Evolutionary conservation across 805 yeast species (phyloP).

Genomic region (Saccharomycopsis vini): DNA sequence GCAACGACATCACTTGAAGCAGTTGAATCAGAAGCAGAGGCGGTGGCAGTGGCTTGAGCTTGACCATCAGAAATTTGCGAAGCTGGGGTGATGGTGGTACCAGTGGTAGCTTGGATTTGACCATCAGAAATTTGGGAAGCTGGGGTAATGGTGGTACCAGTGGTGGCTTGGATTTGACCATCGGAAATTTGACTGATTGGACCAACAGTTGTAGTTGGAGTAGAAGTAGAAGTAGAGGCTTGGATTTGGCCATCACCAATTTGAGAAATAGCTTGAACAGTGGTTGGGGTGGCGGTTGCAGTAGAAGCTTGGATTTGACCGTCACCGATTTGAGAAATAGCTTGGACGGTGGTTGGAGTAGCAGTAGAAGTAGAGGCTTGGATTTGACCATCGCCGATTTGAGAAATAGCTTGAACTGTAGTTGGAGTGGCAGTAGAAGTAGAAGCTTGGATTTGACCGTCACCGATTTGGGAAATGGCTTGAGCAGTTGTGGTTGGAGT

Average conservation of each 20-base stretch:
- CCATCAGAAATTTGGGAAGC: constrained; percentile 26
- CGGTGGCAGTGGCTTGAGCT: constrained; percentile 26
- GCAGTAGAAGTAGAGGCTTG: constrained; percentile 25
- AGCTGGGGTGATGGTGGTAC: constrained; percentile 22
- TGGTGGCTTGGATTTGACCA: constrained; percentile 39
- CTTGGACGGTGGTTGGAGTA: constrained; percentile 22
- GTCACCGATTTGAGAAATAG: constrained; percentile 45
- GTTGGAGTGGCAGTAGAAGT: constrained; percentile 22
- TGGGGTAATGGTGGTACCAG: constrained; percentile 20
- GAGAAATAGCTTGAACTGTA: constrained; percentile 26
- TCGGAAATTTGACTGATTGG: constrained; percentile 39
- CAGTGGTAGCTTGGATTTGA: constrained; percentile 26
- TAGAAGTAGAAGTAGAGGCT: constrained; percentile 22
- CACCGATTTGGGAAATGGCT: constrained; percentile 35
- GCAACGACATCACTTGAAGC: constrained; percentile 23
- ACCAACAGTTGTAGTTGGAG: constrained; percentile 25
- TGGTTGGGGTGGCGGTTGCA: constrained; percentile 26
- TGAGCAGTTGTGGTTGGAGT: constrained; percentile 25
- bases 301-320: constrained; percentile 50
- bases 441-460: constrained; percentile 34
- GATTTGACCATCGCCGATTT: constrained; percentile 45
- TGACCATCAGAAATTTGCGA: constrained; percentile 22
- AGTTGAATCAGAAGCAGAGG: constrained; percentile 24
- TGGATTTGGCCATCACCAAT: constrained; percentile 40
- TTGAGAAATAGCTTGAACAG: constrained; percentile 29